Evolutionary conservation across 2,329 filamentous ascomycete species (phyloP), one percentile per base, ranked within the genome.

Genomic region (Penicillium sp.): DNA sequence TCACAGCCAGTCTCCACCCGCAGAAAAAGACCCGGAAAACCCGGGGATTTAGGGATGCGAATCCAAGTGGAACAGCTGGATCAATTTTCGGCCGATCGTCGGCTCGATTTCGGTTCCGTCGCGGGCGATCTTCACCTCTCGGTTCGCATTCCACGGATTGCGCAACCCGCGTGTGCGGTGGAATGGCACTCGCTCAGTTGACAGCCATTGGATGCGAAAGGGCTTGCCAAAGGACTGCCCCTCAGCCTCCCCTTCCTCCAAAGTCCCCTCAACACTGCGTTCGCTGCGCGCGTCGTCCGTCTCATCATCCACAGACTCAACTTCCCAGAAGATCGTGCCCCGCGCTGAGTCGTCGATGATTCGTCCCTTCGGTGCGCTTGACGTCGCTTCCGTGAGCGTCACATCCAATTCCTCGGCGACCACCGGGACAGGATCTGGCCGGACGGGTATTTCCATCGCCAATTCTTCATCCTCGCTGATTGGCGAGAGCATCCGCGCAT

Each of bases 271-370:
- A 17, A 75, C 75, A 7, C 74, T 78, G 37, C 76, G 76, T 20
- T 72, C 68, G 17, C 58, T 61, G 12, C 72, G 70, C 1, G 61
- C 68, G 4, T 77, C 70, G 5, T 65, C 67, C 5, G 67, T 66
- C 9, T 64, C 67, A 15, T 76, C 75, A 9, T 68, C 65, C 1
- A 85, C 85, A 0, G 79, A 72, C 43, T 93, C 87, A 6, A 87
- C 87, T 70, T 97, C 93, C 93, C 93, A 97, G 65, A 97, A 97
- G 33, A 97, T 96, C 0, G 92, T 97, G 0, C 93, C 93, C n/a
- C 93, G 83, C 0, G 90, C 88, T 3, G 90, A 92, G 68, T 97
- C 93, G 64, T 96, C 91, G 40, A 97, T 93, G 52, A 97, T 95
- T 48, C 86, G 85, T 20, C 93, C 93, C 64, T 83, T 87, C 0